Conservation (phyloP, 106 monocot genomes). For the Iris macrosiphon region DNA sequence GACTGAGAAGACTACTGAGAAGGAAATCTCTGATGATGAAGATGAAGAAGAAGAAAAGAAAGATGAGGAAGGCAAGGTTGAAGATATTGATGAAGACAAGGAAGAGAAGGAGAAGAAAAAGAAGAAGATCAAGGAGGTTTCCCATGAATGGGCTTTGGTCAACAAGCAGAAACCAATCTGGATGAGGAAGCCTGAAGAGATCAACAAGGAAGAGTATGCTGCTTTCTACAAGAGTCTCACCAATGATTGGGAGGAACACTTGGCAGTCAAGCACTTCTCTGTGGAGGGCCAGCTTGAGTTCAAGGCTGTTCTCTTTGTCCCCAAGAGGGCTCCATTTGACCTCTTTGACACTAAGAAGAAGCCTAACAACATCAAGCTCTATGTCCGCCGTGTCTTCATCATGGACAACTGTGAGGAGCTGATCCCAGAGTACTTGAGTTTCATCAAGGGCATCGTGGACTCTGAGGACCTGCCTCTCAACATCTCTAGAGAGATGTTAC, state of each 20-base stretch:
- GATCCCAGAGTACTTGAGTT: slow-evolving; percentile 68
- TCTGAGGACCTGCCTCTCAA: slow-evolving; percentile 80
- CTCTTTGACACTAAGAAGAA: slow-evolving; percentile 78
- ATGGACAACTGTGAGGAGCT: slow-evolving; percentile 87
- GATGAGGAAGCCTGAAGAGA: slow-evolving; percentile 75
- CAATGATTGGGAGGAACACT: slow-evolving; percentile 82
- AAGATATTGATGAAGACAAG: slow-evolving; percentile 76
- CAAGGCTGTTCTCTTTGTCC: slow-evolving; percentile 70
- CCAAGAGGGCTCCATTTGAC: slow-evolving; percentile 71
- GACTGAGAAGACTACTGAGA: slow-evolving; percentile 62
- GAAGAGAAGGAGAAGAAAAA: slow-evolving; percentile 82
- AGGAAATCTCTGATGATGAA: slow-evolving; percentile 80
- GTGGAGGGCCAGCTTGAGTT: slow-evolving; percentile 83
- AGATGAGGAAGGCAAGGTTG: slow-evolving; percentile 71
- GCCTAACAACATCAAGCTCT: slow-evolving; percentile 85
- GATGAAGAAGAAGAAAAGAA: slow-evolving; percentile 82
- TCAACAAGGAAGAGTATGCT: slow-evolving; percentile 69
- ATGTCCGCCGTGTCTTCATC: slow-evolving; percentile 77
- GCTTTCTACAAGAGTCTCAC: slow-evolving; percentile 75
- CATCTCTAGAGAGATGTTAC: slow-evolving; percentile 73
- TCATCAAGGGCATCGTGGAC: slow-evolving; percentile 74
- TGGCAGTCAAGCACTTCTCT: slow-evolving; percentile 74
- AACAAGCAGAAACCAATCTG: slow-evolving; percentile 84
- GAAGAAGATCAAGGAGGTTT: slow-evolving; percentile 87
- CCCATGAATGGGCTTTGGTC: slow-evolving; percentile 61